A percentile compares a stretch with the other conserved stretches of the same genome.
phyloP scores from a whole-genome alignment of 306 rosid species.

The Vachellia pachyceras region DNA sequence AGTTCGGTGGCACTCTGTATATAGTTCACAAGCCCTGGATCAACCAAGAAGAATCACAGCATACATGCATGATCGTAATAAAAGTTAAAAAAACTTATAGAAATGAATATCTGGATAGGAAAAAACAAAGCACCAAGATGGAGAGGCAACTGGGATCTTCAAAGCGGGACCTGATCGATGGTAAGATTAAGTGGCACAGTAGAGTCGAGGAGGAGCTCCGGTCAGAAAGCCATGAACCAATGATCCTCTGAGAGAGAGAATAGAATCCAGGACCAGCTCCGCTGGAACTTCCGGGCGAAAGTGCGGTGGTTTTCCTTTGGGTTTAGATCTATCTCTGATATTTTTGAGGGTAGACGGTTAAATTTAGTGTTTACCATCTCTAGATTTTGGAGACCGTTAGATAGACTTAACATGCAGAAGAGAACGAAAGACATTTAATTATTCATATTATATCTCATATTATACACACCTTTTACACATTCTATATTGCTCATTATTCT shows the following conservation, averaged over 20 bases:
- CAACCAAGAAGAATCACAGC: neutral
- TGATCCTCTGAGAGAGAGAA: constrained; percentile 60
- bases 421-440: no score
- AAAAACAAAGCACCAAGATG: neutral
- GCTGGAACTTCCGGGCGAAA: constrained; percentile 65
- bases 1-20: neutral
- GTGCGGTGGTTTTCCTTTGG: constrained; percentile 63
- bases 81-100: neutral
- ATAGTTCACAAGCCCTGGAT: neutral
- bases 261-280: constrained; percentile 94
- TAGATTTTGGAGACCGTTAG: no score
- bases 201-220: constrained; percentile 47
- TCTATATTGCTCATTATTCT: no score
- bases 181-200: constrained; percentile 76
- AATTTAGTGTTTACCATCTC: no score
- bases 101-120: neutral
- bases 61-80: neutral
- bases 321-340: no score
- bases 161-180: constrained; percentile 64
- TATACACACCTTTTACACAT: no score
- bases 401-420: no score
- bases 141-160: neutral
- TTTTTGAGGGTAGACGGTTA: no score
- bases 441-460: no score
- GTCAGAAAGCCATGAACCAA: constrained; percentile 65